Base-by-base conservation (phyloP, 2,329 filamentous ascomycete species). In the Diaporthe batatas region DNA sequence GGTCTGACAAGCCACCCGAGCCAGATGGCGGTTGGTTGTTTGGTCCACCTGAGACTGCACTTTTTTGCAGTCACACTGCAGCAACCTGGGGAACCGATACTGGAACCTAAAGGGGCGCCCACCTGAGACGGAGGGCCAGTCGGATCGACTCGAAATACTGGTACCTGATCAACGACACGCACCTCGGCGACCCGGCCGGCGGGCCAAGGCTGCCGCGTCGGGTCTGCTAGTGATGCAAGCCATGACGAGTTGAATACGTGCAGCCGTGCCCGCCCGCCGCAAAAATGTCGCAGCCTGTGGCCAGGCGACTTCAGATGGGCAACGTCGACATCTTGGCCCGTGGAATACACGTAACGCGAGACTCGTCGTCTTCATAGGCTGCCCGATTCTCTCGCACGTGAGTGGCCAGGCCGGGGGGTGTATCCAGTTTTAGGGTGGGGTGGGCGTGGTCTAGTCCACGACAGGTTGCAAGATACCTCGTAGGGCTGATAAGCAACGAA, bases 351-450 rank as follows among this genome's bases (percentile, higher is more conserved):
- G 72, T 51, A 69, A 64, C 47, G 69, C 69, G 68, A 71, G 64
- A 72, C 64, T 74, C 70, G 72, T 70, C 53, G 25, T n/a, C 44
- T 54, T 65, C 36, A 54, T 65, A 74, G 72, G 72, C 72, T 55
- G 29, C 72, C 36, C 36, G 42, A 72, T 74, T 74, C 65, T 74
- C 70, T 64, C 64, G 55, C 34, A 69, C 16, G 42, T 51, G 65
- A 74, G 21, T 72, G 72, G 72, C 54, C 70, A 67, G 70, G 55
- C 69, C 18, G 34, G 23, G 23, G 23, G 11, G 29, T 18, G 53
- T 51, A 49, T 36, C n/a, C 34, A 54, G 23, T 29, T 51, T 42
- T 34, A 25, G 49, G 32, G 64, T 68, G 68, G 36, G 34, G 51
- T 12, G 29, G 36, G 7, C 23, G 57, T 44, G 57, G 36, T 29